Percentiles rank a stretch among this genome's conserved stretches.
Evolutionary conservation across 208 protist genomes (phyloP).

Genomic region (Acanthamoeba quina): DNA sequence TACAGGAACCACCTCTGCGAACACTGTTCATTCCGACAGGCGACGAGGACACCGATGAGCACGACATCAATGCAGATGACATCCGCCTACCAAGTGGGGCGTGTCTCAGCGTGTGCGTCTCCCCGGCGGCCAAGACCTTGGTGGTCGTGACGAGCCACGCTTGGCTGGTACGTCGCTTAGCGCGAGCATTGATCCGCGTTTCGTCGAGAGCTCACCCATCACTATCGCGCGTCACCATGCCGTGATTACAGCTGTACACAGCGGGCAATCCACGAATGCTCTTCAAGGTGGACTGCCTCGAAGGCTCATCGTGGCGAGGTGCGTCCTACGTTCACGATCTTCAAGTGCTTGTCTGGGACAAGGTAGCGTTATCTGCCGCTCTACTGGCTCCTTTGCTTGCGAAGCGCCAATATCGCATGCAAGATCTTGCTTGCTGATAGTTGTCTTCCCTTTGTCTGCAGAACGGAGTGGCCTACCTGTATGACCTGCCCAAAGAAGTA

Average conservation of each 20-base stretch:
- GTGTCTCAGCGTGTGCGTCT: conserved; percentile 23
- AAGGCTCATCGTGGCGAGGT: conserved; percentile 36
- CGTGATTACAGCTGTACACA: not conserved
- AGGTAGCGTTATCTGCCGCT: not conserved
- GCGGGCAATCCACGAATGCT: not conserved
- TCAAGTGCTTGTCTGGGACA: conserved; percentile 26
- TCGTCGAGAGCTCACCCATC: not conserved
- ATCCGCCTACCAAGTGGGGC: conserved; percentile 13
- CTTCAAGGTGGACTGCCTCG: conserved; percentile 21
- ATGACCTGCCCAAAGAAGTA: conserved; percentile 17
- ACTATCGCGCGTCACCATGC: not conserved
- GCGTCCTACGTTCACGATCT: conserved; percentile 40
- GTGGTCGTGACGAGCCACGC: not conserved
- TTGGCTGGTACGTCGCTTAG: conserved; percentile 12
- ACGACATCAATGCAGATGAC: conserved; percentile 53
- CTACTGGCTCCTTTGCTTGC: no score
- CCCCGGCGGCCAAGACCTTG: conserved; percentile 33
- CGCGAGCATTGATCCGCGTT: not conserved
- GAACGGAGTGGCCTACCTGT: conserved; percentile 14
- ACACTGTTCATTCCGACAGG: not conserved
- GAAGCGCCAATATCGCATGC: not conserved
- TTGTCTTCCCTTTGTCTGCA: not conserved
- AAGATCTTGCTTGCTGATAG: not conserved
- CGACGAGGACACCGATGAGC: conserved; percentile 15
- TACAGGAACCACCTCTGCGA: not conserved